Conservation (phyloP, 768 basidiomycete genomes). For the Multifurca ochricompacta region DNA sequence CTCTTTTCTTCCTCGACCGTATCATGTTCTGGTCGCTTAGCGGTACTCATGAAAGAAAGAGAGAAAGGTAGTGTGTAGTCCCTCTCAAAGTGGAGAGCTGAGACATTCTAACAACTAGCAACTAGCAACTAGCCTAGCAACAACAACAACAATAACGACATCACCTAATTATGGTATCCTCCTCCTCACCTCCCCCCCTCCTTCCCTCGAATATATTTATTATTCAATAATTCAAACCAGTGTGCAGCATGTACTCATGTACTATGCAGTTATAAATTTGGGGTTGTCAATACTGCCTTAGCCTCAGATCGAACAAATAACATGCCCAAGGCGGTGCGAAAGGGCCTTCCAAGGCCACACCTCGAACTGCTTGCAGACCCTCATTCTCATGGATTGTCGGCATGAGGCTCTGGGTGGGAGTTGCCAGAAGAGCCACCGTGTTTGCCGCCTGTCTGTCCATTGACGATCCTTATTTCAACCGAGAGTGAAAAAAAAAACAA, state of each 20-base stretch:
- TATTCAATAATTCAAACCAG: slow-evolving; percentile 11
- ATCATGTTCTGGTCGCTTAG: background rate
- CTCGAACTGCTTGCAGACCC: slow-evolving; percentile 1
- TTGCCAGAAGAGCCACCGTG: background rate
- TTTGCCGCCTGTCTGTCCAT: slow-evolving; percentile 6
- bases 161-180: too few relatives aligned
- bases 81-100: background rate
- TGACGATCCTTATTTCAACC: slow-evolving; percentile 10
- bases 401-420: background rate
- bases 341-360: background rate
- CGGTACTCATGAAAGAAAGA: slow-evolving; percentile 1
- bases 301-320: slow-evolving; percentile 2
- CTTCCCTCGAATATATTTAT: slow-evolving; percentile 6
- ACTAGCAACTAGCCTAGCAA: slow-evolving; percentile 8
- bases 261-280: background rate
- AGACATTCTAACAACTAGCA: background rate
- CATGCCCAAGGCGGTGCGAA: slow-evolving; percentile 5
- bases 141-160: too few relatives aligned
- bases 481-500: slow-evolving; percentile 11
- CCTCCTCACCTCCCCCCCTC: too few relatives aligned
- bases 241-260: too few relatives aligned
- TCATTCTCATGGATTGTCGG: slow-evolving; percentile 1
- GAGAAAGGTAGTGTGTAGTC: background rate
- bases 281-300: slow-evolving; percentile 3
- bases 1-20: background rate